These are phyloP conservation scores for Pterocarpus macrocarpus DNA, from an alignment of 306 rosid species.

Conservation along the genomic window DNA sequence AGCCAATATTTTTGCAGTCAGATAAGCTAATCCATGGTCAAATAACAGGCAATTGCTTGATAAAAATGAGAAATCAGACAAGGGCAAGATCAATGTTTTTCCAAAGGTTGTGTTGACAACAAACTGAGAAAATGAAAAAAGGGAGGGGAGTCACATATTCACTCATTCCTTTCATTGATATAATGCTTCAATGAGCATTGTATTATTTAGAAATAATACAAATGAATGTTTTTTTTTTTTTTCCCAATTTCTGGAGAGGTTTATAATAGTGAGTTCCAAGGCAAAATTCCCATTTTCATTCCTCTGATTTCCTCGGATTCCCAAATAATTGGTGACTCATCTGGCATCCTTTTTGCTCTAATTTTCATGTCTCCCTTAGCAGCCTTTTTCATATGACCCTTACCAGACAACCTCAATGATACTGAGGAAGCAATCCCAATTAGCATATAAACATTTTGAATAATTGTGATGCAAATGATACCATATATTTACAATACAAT, in stretches of 20 bases:
- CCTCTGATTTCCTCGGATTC: background rate
- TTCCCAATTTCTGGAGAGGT: background rate
- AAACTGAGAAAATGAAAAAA: slow-evolving; percentile 2
- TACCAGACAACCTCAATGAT: background rate
- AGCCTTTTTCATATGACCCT: no score
- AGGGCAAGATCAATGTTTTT: slow-evolving; percentile 5
- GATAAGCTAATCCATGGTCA: background rate
- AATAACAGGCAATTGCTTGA: background rate
- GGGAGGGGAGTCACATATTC: background rate
- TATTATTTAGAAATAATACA: background rate
- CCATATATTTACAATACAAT: background rate
- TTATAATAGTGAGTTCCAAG: background rate
- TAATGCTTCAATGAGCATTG: background rate
- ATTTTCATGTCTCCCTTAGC: background rate
- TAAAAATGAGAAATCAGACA: slow-evolving; percentile 8
- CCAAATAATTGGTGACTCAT: background rate
- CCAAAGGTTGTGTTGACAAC: background rate
- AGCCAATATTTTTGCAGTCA: background rate
- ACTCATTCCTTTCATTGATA: background rate
- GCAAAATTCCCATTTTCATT: no score
- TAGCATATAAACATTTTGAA: background rate
- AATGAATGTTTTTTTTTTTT: no score
- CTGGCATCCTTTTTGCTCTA: background rate
- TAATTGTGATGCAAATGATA: background rate
- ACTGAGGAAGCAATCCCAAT: background rate